Evolutionary conservation across 192 early-diverging fungal genomes (phyloP), one percentile per base, ranked within the genome.

Genomic region (Gamsiella multidivaricata): DNA sequence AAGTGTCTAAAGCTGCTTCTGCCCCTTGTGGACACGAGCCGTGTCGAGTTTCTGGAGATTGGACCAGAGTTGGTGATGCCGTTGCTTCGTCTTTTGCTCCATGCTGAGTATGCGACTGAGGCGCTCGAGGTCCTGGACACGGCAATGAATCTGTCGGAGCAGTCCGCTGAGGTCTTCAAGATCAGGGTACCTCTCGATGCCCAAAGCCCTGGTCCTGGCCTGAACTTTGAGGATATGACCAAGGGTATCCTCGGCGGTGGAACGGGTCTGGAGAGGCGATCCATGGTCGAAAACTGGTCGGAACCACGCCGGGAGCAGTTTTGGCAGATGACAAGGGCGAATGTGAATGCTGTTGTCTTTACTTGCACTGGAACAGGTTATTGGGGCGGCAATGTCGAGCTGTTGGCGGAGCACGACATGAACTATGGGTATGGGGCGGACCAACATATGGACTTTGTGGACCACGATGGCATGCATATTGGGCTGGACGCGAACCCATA

Each of bases 61-160:
- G 90, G 91, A 29, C 85, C 87, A 22, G 89, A 90, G 29, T 53
- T 92, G 23, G 76, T 96, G 22, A 61, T 83, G 39, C 94, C 94
- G 2, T 56, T 96, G 23, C 67, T 96, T 29, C 85, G 81, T 17
- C 45, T 94, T 12, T 49, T 78, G 5, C 70, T 96, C 31, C 84
- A 87, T 18, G 86, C 91, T 0, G 83, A 86, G 5, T 86, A 88
- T 64, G 87, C 88, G 4, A 82, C 86, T 23, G 83, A 90, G 34
- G 93, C 93, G 0, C 69, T 93, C 18, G 76, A 85, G n/a, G 92
- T 95, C 5, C 63, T 96, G 53, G 93, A 95, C 57, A 85, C 86
- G 46, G 79, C 84, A 20, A 89, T 90, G 74, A 78, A 78, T 39
- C 51, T 78, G 18, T 69, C 74, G 6, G 74, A 78, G 32, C 74